Evolutionary conservation across 2,329 filamentous ascomycete species (phyloP).

Genomic region (Pseudocercospora ulei): DNA sequence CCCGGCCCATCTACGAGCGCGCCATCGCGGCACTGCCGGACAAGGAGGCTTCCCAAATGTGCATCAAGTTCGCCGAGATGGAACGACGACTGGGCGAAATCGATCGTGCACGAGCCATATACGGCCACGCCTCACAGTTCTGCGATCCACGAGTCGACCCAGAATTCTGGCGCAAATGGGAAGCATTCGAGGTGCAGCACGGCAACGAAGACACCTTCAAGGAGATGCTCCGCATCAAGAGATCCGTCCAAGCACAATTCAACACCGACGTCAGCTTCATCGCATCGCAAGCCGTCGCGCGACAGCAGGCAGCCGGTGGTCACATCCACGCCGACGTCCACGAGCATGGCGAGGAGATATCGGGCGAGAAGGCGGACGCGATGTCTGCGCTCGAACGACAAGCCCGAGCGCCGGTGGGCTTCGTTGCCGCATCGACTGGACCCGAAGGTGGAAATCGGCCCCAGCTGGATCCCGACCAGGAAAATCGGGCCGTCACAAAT

Average conservation of each 20-base stretch:
- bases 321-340: conserved; percentile 38
- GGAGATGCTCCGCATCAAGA: conserved; percentile 96
- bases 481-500: conserved; percentile 21
- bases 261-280: conserved; percentile 99
- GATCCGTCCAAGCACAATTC: conserved; percentile 94
- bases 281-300: conserved; percentile 83
- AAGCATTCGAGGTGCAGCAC: conserved; percentile 91
- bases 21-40: conserved; percentile 91
- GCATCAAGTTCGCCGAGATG: conserved; percentile 97
- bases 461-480: conserved; percentile 12
- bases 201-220: conserved; percentile 99
- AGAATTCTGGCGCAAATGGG: conserved; percentile 93
- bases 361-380: conserved; percentile 57
- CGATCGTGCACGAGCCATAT: conserved; percentile 88
- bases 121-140: conserved; percentile 92
- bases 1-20: conserved; percentile 88
- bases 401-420: conserved; percentile 77
- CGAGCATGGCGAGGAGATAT: conserved; percentile 38
- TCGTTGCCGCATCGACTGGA: conserved; percentile 70
- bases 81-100: conserved; percentile 85
- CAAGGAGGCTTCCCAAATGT: conserved; percentile 91
- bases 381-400: conserved; percentile 86
- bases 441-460: conserved; percentile 32
- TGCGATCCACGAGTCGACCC: conserved; percentile 87
- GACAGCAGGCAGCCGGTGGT: conserved; percentile 48